phyloP scores from a whole-genome alignment of 176 grass and related monocot genomes.

The Oryza meyeriana region DNA sequence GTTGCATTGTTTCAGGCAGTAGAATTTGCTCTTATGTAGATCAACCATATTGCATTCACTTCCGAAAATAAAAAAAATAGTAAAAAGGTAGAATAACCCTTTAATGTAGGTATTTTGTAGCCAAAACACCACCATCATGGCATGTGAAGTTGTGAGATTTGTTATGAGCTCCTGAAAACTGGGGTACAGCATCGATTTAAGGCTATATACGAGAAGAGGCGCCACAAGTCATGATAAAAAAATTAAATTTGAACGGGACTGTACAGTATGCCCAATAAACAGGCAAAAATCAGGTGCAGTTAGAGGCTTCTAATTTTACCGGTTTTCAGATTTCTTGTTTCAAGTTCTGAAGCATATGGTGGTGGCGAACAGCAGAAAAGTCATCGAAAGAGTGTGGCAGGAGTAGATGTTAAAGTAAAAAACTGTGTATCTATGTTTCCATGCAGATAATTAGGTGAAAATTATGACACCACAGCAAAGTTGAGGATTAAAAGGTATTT shows the following conservation, averaged over 20 bases:
- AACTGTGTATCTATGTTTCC: background rate
- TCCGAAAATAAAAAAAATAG: background rate
- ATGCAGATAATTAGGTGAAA: background rate
- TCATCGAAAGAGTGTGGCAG: background rate
- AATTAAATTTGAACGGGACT: background rate
- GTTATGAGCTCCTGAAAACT: background rate
- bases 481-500: background rate
- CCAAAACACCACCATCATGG: background rate
- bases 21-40: background rate
- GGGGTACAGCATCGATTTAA: background rate
- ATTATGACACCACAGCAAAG: background rate
- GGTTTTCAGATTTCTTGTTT: background rate
- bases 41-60: background rate
- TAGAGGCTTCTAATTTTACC: background rate
- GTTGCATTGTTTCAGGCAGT: background rate
- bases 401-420: background rate
- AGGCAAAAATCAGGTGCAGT: background rate
- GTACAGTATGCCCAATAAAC: background rate
- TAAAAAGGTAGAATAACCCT: background rate
- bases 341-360: background rate
- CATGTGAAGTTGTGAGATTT: background rate
- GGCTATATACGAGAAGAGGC: background rate
- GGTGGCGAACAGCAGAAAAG: background rate
- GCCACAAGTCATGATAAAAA: background rate
- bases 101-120: background rate